A percentile compares a stretch with the other conserved stretches of the same genome.
Evolutionary conservation across 306 rosid genomes (phyloP).

Genomic region (Glycyrrhiza uralensis): DNA sequence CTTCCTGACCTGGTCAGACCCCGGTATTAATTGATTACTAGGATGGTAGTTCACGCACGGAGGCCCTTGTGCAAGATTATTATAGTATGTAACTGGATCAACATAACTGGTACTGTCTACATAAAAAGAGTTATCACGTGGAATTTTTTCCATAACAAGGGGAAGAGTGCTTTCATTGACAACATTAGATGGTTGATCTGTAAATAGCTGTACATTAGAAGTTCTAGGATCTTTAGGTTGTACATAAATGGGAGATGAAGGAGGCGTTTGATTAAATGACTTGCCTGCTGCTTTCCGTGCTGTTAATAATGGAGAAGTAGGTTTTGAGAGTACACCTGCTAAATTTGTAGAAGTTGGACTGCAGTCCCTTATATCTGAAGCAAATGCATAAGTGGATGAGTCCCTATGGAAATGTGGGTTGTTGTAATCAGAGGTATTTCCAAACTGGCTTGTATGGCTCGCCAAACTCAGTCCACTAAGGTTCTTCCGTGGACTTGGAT

Average conservation of each 20-base stretch:
- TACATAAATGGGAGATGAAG: constrained; percentile 35
- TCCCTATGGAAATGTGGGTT: constrained; percentile 56
- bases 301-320: constrained; percentile 45
- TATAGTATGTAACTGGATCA: constrained; percentile 45
- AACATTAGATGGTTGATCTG: constrained; percentile 38
- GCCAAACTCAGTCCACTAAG: constrained; percentile 52
- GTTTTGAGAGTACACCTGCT: constrained; percentile 38
- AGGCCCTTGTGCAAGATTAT: constrained; percentile 45
- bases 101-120: constrained; percentile 43
- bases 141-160: constrained; percentile 40
- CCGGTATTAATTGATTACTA: constrained; percentile 37
- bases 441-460: constrained; percentile 58
- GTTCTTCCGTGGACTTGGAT: constrained; percentile 54
- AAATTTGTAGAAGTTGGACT: constrained; percentile 43
- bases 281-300: constrained; percentile 43
- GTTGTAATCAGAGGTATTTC: constrained; percentile 47
- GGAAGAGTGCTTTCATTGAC: constrained; percentile 44
- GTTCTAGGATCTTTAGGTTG: constrained; percentile 48
- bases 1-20: constrained; percentile 37
- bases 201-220: constrained; percentile 31
- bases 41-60: constrained; percentile 41
- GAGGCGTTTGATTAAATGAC: constrained; percentile 47
- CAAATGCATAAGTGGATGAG: constrained; percentile 42
- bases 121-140: constrained; percentile 41
- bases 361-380: constrained; percentile 48